Evolutionary conservation across 257 asterid genomes (phyloP), one percentile per base, ranked within the genome.

Genomic region (Solanum megistacrolobum): DNA sequence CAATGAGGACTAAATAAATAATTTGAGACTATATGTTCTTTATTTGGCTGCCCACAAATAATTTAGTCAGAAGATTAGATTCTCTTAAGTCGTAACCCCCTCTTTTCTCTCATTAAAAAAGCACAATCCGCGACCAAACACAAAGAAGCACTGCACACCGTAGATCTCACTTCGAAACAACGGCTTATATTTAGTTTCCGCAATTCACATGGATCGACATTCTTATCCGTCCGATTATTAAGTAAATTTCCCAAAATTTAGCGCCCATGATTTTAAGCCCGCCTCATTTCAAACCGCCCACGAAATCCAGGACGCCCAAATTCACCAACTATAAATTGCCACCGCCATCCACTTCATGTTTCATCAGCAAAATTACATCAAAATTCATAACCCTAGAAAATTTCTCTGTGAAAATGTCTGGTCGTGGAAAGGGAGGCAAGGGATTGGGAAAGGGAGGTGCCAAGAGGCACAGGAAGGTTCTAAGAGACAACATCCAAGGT

Each of bases 401-500:
- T 72, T 48, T 12, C 35, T 32, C 7, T 32, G 27, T 86, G 38
- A 68, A 69, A 34, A 89, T 89, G 89, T 89, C 91, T 0, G 91
- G 89, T 11, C 91, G 91, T 46, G 92, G 92, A 8, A 90, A 90
- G 88, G 92, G 92, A 62, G 92, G 92, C 14, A 92, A 90, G 87
- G 92, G 92, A 0, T 87, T 90, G 90, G 92, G 93, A 0, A 90
- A 90, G 82, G 93, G 92, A 29, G 92, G 92, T 52, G 93, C 92
- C 11, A 92, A 90, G 89, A 75, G 92, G 85, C 93, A 92, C 84
- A 48, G 93, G 75, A 92, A 92, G 84, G 93, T 92, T 1, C 91
- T 92, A 1, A 73, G 93, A 0, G 93, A 92, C 5, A 92, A 92
- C 87, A 92, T 92, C 85, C 92, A 92, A 62, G 93, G 93, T 2